These are phyloP conservation scores for Fraxinus angustifolia DNA, from an alignment of 305 asterid genomes.

Conservation along the genomic window DNA sequence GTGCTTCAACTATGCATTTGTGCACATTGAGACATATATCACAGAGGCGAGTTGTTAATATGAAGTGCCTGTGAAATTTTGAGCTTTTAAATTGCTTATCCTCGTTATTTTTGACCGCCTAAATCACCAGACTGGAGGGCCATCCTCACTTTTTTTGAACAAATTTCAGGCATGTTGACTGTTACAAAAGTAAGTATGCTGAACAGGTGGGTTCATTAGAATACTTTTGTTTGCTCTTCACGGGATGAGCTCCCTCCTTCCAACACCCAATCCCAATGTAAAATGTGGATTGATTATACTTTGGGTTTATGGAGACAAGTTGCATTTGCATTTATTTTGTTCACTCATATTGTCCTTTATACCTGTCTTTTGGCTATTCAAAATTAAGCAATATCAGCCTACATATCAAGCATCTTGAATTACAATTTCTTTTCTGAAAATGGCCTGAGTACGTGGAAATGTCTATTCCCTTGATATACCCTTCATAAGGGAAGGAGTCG, in stretches of 20 bases:
- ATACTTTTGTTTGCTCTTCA: constrained; percentile 1
- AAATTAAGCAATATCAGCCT: not conserved
- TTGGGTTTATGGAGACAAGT: not conserved
- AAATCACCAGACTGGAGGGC: not conserved
- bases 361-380: not conserved
- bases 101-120: not conserved
- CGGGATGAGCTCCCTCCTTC: not conserved
- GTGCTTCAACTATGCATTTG: constrained; percentile 2
- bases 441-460: not conserved
- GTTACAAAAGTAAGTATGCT: constrained; percentile 73
- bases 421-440: not conserved
- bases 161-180: constrained; percentile 66
- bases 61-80: not conserved
- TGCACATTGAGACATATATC: constrained; percentile 1
- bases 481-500: not conserved
- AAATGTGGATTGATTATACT: not conserved
- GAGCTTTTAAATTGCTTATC: constrained; percentile 20
- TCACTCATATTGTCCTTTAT: not conserved
- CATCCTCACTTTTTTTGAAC: not conserved
- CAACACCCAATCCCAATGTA: not conserved
- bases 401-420: constrained; percentile 10
- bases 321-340: not conserved
- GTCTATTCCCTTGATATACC: not conserved
- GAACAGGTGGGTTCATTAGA: constrained; percentile 63
- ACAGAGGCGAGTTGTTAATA: not conserved